Conservation (phyloP, 768 basidiomycete genomes). For the Mycena pura region DNA sequence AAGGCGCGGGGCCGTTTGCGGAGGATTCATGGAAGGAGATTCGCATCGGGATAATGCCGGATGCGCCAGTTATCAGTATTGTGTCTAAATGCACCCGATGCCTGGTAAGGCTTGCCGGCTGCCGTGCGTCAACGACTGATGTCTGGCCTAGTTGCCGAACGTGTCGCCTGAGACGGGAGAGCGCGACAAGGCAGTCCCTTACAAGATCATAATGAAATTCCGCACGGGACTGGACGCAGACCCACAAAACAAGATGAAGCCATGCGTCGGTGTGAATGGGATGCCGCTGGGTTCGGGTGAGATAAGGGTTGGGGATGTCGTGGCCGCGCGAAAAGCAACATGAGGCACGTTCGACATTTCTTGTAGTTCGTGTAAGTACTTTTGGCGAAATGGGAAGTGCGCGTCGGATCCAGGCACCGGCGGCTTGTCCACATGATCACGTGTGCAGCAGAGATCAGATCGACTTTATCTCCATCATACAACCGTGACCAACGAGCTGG, state of each 20-base stretch:
- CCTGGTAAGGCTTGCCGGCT: slow-evolving; percentile 54
- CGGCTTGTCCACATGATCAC: no score
- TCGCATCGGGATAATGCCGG: slow-evolving; percentile 48
- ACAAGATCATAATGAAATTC: slow-evolving; percentile 77
- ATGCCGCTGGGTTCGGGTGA: slow-evolving; percentile 57
- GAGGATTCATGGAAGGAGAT: slow-evolving; percentile 78
- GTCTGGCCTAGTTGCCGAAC: slow-evolving; percentile 66
- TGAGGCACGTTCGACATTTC: no score
- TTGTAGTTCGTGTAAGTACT: not conserved
- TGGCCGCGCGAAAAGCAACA: slow-evolving; percentile 35
- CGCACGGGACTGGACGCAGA: slow-evolving; percentile 68
- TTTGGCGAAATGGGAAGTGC: no score
- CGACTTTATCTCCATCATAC: slow-evolving; percentile 7
- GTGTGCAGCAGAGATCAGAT: no score
- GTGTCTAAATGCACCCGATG: slow-evolving; percentile 78
- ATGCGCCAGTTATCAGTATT: slow-evolving; percentile 54
- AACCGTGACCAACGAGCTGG: slow-evolving; percentile 8
- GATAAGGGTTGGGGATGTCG: slow-evolving; percentile 66
- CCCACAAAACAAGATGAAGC: slow-evolving; percentile 50
- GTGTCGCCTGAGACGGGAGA: slow-evolving; percentile 68
- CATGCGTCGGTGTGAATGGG: slow-evolving; percentile 75
- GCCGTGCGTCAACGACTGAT: slow-evolving; percentile 1
- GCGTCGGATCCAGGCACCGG: no score
- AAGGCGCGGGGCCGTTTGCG: slow-evolving; percentile 71
- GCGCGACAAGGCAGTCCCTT: slow-evolving; percentile 76